Percentiles rank a stretch among this genome's conserved stretches.
Evolutionary conservation across 768 basidiomycete species (phyloP).

Genomic region (Dioszegia hungarica): DNA sequence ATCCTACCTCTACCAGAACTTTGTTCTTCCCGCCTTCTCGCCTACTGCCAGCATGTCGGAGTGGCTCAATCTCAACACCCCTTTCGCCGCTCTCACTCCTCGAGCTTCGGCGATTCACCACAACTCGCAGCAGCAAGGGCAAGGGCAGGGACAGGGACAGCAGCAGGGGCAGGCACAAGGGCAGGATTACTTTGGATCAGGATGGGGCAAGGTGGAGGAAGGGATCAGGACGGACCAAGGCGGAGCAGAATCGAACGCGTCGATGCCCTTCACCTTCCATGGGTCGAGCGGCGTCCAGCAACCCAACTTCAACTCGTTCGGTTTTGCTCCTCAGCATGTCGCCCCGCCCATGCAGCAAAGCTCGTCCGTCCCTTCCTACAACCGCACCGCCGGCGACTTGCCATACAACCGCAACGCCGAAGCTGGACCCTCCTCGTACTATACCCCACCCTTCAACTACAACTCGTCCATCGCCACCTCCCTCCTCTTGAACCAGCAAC

Average conservation of each 20-base stretch:
- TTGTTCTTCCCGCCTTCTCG: conserved; percentile 32
- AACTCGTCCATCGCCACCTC: conserved; percentile 5
- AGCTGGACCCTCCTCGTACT: conserved; percentile 19
- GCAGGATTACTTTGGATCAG: conserved; percentile 1
- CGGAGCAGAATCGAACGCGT: neutral
- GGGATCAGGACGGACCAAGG: neutral
- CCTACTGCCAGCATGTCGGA: conserved; percentile 17
- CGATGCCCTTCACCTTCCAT: neutral
- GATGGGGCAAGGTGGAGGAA: neutral
- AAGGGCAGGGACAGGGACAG: too few relatives aligned
- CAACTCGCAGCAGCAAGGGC: too few relatives aligned
- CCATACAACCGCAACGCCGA: too few relatives aligned
- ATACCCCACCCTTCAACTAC: conserved; percentile 7
- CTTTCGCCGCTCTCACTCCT: conserved; percentile 8
- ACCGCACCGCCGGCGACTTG: too few relatives aligned
- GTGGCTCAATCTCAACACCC: conserved; percentile 17
- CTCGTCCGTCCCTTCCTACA: neutral
- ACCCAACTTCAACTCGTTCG: neutral
- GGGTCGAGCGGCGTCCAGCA: too few relatives aligned
- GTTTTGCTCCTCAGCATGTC: neutral
- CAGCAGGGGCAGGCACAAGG: neutral
- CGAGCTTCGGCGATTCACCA: too few relatives aligned
- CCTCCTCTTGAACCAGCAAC: neutral
- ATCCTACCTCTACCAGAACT: conserved; percentile 41
- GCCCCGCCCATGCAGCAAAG: conserved; percentile 5